phyloP scores from a whole-genome alignment of 2,329 filamentous ascomycete species.

The Ascomycota sp. region DNA sequence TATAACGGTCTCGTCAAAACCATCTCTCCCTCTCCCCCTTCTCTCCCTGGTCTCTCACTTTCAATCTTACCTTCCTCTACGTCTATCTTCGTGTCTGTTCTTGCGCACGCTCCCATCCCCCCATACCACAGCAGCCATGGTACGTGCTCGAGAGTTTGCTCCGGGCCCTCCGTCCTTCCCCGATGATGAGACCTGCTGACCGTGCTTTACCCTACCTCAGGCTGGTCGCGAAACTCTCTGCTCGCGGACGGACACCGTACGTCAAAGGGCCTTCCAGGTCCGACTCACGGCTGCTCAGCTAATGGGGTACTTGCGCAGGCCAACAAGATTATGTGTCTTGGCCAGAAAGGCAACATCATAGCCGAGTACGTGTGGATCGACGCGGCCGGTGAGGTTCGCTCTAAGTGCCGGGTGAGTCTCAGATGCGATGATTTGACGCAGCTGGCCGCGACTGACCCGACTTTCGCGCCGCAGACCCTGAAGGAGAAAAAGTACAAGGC shows the following conservation, averaged over 20 bases:
- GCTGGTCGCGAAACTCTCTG: constrained; percentile 9
- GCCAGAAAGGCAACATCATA: constrained; percentile 75
- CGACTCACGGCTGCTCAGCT: constrained; percentile 1
- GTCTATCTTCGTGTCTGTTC: too few relatives aligned
- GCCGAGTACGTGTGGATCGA: constrained; percentile 98
- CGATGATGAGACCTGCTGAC: too few relatives aligned
- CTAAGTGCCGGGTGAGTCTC: constrained; percentile 79
- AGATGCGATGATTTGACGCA: background rate
- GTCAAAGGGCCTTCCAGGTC: constrained; percentile 1
- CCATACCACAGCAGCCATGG: constrained; percentile 8
- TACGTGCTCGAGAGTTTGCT: too few relatives aligned
- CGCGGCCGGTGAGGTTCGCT: constrained; percentile 60
- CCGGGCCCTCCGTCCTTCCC: too few relatives aligned
- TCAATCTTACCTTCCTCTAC: background rate
- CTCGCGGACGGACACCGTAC: constrained; percentile 15
- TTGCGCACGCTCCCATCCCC: too few relatives aligned
- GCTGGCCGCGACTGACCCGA: background rate
- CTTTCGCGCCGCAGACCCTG: constrained; percentile 21
- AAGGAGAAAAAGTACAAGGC: constrained; percentile 27
- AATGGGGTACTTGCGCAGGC: constrained; percentile 38
- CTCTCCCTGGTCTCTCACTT: background rate
- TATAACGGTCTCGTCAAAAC: too few relatives aligned
- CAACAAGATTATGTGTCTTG: constrained; percentile 76
- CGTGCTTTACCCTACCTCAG: constrained; percentile 2
- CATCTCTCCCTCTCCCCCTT: background rate